Evolutionary conservation across 2,329 filamentous ascomycete genomes (phyloP), one percentile per base, ranked within the genome.

Genomic region (Microcyclospora tardicrescens): DNA sequence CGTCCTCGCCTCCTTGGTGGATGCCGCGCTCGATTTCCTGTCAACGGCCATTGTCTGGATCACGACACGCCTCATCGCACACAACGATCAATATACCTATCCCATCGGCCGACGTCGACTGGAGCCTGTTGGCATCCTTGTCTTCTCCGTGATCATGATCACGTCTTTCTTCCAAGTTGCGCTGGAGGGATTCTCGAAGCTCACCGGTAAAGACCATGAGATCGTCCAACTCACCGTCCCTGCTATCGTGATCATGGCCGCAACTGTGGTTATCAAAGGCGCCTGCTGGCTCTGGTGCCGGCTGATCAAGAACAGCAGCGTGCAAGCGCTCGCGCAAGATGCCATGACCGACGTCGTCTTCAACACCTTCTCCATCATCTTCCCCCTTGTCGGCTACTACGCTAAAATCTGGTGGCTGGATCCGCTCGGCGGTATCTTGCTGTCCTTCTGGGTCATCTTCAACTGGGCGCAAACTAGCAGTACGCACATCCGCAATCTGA

Each of bases 221-320:
- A 66, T 93, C 13, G 77, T 94, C n/a, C 61, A 82, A 50, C 72
- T 94, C 12, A 75, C 79, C 1, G 53, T 78, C 12, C 73, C 84
- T 0, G 81, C 85, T 5, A 77, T 93, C 41, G 64, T 67, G 35
- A 89, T 93, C 57, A 93, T 94, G 85, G 63, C 79, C 5, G 67
- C 72, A 30, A 93, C 86, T 0, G 81, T 93, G 30, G 60, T 87
- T 33, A 79, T 93, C 60, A 93, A 93, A 59, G 76, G 81, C 14
- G 63, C 75, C 9, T 87, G 82, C 61, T 94, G 84, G 83, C 55
- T 93, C 30, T 93, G 83, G 82, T 93, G 84, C 57, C 81, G 85
- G 6, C 60, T 91, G 28, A 82, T 93, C 47, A 84, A 77, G 49
- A 93, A 93, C 58, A 86, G 81, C 2, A 84, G 79, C 44, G 85